Evolutionary conservation across 306 rosid species (phyloP).

Genomic region (Inga leiocalycina): DNA sequence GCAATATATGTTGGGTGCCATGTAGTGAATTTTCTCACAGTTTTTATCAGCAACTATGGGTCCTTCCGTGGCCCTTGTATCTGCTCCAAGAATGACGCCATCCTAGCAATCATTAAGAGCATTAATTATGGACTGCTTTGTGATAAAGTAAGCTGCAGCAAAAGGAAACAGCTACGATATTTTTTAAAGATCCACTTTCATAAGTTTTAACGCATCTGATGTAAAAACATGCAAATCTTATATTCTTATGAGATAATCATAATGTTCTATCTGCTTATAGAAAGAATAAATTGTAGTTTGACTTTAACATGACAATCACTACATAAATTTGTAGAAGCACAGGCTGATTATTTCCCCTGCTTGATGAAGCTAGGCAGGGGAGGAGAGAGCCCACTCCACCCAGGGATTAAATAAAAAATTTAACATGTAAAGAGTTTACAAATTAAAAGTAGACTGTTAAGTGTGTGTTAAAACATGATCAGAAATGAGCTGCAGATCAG

Average conservation of each 20-base stretch:
- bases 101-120: conserved; percentile 38
- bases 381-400: background rate
- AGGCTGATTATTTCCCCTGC: background rate
- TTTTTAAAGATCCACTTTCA: background rate
- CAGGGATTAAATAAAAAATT: background rate
- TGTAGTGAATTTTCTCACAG: conserved; percentile 94
- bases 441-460: background rate
- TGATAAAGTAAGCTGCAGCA: background rate
- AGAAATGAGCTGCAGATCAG: background rate
- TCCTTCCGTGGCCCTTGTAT: conserved; percentile 96
- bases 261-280: background rate
- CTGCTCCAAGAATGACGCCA: conserved; percentile 99
- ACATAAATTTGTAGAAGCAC: background rate
- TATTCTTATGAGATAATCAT: background rate
- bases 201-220: background rate
- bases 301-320: background rate
- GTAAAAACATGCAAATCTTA: background rate
- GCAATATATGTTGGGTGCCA: conserved; percentile 98
- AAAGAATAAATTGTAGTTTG: background rate
- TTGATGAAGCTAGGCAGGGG: conserved; percentile 3
- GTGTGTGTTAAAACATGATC: background rate
- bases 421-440: background rate
- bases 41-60: conserved; percentile 90
- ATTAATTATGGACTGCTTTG: background rate
- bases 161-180: conserved; percentile 1